These are phyloP conservation scores for Cladophialophora yegresii DNA, from an alignment of 2,329 filamentous ascomycete species.

Conservation along the genomic window DNA sequence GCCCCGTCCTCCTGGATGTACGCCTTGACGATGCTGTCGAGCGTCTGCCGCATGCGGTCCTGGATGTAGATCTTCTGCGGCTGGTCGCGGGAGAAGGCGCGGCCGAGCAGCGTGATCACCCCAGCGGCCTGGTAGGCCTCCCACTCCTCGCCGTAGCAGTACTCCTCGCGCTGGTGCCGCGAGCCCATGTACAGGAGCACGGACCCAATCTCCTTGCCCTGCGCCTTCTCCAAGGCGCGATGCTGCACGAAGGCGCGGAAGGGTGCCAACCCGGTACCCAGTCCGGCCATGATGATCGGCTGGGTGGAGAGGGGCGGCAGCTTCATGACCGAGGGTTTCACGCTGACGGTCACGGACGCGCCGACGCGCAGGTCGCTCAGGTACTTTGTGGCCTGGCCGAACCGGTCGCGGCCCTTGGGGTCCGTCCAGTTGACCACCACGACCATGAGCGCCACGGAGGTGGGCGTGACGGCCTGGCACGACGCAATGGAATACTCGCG, in stretches of 20 bases:
- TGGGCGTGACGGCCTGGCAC: conserved; percentile 90
- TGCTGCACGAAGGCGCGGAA: conserved; percentile 99
- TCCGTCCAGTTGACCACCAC: conserved; percentile 97
- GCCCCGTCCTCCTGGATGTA: conserved; percentile 86
- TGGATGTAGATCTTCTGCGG: conserved; percentile 99
- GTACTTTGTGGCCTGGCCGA: conserved; percentile 90
- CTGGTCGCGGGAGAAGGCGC: conserved; percentile 95
- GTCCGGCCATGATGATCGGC: conserved; percentile 96
- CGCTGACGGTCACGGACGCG: conserved; percentile 79
- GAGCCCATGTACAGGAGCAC: conserved; percentile 96
- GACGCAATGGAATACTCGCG: conserved; percentile 99
- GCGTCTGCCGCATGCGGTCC: conserved; percentile 89
- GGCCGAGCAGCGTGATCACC: conserved; percentile 88
- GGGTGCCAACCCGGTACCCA: conserved; percentile 96
- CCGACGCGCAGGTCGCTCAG: conserved; percentile 75
- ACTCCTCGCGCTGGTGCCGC: conserved; percentile 96
- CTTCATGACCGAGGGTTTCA: conserved; percentile 99
- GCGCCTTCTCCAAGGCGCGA: conserved; percentile 95
- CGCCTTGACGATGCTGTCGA: conserved; percentile 77
- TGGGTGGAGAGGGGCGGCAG: conserved; percentile 83
- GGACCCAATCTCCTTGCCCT: conserved; percentile 89
- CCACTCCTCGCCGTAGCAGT: conserved; percentile 98
- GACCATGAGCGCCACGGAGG: conserved; percentile 88
- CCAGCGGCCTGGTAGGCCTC: conserved; percentile 95
- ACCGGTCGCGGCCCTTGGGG: conserved; percentile 79